Percentiles rank a stretch among this genome's conserved stretches.
phyloP scores from a whole-genome alignment of 164 flowering plant genomes.

The Malania oleifera region DNA sequence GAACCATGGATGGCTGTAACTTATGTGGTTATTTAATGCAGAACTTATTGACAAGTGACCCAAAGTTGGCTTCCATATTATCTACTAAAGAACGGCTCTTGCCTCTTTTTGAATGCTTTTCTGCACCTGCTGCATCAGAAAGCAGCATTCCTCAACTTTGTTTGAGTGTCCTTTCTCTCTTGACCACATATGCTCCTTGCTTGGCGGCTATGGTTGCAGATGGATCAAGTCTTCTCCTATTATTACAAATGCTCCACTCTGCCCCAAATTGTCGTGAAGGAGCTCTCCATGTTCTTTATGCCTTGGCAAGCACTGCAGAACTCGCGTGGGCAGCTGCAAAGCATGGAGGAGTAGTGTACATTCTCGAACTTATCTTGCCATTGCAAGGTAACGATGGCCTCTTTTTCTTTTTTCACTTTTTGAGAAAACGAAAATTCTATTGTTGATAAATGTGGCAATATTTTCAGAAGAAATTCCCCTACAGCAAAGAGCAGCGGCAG shows the following conservation, averaged over 20 bases:
- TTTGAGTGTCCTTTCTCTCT: constrained; percentile 72
- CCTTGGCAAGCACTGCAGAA: constrained; percentile 96
- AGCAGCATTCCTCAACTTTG: constrained; percentile 85
- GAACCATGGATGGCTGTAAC: constrained; percentile 4
- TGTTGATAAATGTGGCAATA: constrained; percentile 6
- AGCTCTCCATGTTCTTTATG: constrained; percentile 93
- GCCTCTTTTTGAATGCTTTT: constrained; percentile 94
- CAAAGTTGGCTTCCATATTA: constrained; percentile 80
- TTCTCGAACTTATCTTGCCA: constrained; percentile 94
- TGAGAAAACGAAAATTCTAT: background rate
- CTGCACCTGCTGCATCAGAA: constrained; percentile 64
- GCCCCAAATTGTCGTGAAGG: constrained; percentile 91
- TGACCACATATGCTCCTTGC: constrained; percentile 90
- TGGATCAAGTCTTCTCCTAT: constrained; percentile 77
- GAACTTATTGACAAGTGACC: constrained; percentile 80
- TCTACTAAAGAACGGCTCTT: constrained; percentile 83
- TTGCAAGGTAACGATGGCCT: constrained; percentile 49
- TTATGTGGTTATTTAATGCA: constrained; percentile 28
- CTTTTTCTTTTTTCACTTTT: background rate
- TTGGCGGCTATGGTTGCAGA: constrained; percentile 99
- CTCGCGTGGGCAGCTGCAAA: constrained; percentile 99
- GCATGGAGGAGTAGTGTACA: constrained; percentile 98
- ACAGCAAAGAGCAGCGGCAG: constrained; percentile 95
- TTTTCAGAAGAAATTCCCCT: constrained; percentile 86
- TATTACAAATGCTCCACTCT: constrained; percentile 91